phyloP scores from a whole-genome alignment of 805 yeast genomes.

The Vanderwaltozyma yarrowii region DNA sequence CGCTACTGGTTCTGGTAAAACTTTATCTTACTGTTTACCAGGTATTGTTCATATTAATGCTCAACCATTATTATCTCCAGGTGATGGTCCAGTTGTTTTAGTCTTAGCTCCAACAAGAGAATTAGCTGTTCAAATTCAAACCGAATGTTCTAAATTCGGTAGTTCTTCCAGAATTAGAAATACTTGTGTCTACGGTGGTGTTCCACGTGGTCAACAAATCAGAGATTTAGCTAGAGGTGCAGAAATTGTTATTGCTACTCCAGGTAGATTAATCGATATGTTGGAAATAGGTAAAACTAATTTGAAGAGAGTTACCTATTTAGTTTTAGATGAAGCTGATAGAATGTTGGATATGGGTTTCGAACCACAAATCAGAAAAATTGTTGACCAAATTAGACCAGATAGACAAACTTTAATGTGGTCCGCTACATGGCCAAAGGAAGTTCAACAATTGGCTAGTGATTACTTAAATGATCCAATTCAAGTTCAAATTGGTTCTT shows the following conservation, averaged over 20 bases:
- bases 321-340: slow-evolving; percentile 98
- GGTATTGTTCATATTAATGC: slow-evolving; percentile 97
- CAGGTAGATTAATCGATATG: slow-evolving; percentile 98
- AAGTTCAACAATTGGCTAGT: slow-evolving; percentile 84
- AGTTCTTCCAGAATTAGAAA: slow-evolving; percentile 85
- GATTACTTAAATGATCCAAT: slow-evolving; percentile 89
- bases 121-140: slow-evolving; percentile 93
- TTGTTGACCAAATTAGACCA: slow-evolving; percentile 96
- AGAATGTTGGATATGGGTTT: slow-evolving; percentile 99
- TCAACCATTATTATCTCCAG: slow-evolving; percentile 84
- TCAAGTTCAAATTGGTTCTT: slow-evolving; percentile 93
- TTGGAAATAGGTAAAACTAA: slow-evolving; percentile 91
- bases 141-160: slow-evolving; percentile 93
- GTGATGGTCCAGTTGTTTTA: slow-evolving; percentile 97
- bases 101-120: slow-evolving; percentile 99
- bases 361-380: slow-evolving; percentile 98
- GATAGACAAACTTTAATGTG: slow-evolving; percentile 99
- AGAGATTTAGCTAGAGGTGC: slow-evolving; percentile 93
- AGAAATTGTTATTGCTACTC: slow-evolving; percentile 95
- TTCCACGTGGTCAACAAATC: slow-evolving; percentile 94
- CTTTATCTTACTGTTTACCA: slow-evolving; percentile 93
- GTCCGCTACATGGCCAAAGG: slow-evolving; percentile 99
- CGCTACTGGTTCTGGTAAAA: slow-evolving; percentile 98
- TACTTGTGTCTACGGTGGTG: slow-evolving; percentile 99
- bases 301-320: slow-evolving; percentile 89